Conservation (phyloP, 768 basidiomycete species). For the Trametes cubensis region DNA sequence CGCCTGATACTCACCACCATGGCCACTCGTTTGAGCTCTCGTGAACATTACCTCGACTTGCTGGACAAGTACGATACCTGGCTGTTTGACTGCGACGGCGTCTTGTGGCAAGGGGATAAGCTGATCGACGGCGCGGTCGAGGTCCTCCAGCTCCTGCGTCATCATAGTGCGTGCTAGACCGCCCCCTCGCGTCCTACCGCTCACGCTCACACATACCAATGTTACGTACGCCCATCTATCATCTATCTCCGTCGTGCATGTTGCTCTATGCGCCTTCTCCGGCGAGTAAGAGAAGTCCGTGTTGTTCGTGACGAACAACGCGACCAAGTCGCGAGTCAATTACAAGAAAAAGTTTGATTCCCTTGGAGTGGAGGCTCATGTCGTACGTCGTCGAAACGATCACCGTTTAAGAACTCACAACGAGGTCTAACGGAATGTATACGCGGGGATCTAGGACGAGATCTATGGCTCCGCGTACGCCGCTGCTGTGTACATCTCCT, state of each 20-base stretch:
- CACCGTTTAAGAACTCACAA: not conserved
- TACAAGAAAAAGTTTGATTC: slow-evolving; percentile 93
- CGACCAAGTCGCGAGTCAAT: slow-evolving; percentile 84
- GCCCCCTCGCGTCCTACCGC: not conserved
- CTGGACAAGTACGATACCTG: slow-evolving; percentile 82
- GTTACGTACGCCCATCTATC: not conserved
- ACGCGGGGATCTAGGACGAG: slow-evolving; percentile 67
- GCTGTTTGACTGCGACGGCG: slow-evolving; percentile 96
- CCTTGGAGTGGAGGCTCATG: slow-evolving; percentile 80
- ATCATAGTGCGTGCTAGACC: slow-evolving; percentile 56
- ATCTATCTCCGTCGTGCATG: not conserved
- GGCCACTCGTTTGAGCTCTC: slow-evolving; percentile 28
- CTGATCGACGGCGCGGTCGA: slow-evolving; percentile 78
- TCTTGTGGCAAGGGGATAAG: slow-evolving; percentile 86
- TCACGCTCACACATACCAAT: not conserved
- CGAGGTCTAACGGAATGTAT: not conserved
- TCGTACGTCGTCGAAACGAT: slow-evolving; percentile 58
- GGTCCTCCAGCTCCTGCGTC: slow-evolving; percentile 72
- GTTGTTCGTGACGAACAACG: slow-evolving; percentile 97
- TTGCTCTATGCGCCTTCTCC: too few species aligned
- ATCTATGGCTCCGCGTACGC: slow-evolving; percentile 96
- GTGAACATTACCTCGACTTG: slow-evolving; percentile 40
- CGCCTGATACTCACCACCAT: slow-evolving; percentile 14
- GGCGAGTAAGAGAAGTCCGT: slow-evolving; percentile 69
- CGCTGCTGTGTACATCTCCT: slow-evolving; percentile 81